Conservation (phyloP, 192 early-diverging fungal genomes). For the Spinellus fusiger region DNA sequence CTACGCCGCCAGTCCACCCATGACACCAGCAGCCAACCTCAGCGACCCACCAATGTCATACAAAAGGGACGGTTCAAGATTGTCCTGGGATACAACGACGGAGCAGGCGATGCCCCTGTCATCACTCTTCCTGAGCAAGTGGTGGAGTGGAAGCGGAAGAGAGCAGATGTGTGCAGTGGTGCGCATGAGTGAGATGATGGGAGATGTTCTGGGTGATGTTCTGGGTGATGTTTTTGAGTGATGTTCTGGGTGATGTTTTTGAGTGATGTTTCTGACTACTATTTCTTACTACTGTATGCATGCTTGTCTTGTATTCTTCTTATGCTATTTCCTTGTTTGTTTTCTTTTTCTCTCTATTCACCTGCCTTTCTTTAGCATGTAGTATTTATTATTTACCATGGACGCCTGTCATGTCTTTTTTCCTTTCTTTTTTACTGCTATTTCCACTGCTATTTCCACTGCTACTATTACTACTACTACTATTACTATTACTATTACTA, state of each 20-base stretch:
- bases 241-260: too few species aligned
- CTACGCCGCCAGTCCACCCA: neutral
- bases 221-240: too few species aligned
- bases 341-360: too few species aligned
- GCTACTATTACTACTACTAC: neutral
- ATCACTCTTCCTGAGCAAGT: neutral
- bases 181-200: too few species aligned
- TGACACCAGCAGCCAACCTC: neutral
- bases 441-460: neutral
- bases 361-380: too few species aligned
- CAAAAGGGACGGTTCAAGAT: conserved; percentile 25
- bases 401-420: neutral
- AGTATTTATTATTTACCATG: too few species aligned
- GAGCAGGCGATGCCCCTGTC: conserved; percentile 1
- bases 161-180: conserved; percentile 6
- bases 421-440: neutral
- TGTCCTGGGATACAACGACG: conserved; percentile 12
- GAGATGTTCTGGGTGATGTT: too few species aligned
- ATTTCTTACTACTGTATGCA: too few species aligned
- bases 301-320: too few species aligned
- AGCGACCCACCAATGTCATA: conserved; percentile 4
- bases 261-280: too few species aligned
- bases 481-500: neutral
- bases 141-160: conserved; percentile 22
- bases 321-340: too few species aligned